phyloP scores from a whole-genome alignment of 1,139 yeast genomes.

The Nematodospora anomalae region DNA sequence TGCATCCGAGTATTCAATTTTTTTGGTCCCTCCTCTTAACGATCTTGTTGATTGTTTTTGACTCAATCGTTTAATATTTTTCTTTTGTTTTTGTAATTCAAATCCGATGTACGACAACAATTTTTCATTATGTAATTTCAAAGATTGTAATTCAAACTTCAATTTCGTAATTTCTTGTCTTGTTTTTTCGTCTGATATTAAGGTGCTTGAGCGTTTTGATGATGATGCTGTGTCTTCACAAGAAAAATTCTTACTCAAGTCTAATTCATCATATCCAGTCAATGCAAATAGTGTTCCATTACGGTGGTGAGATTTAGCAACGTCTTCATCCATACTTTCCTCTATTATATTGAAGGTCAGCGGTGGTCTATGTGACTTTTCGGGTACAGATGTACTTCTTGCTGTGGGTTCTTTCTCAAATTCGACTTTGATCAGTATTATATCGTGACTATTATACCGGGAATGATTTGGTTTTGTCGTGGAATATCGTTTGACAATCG shows the following conservation, averaged over 20 bases:
- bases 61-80: conserved; percentile 42
- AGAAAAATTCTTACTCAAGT: conserved; percentile 9
- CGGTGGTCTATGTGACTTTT: conserved; percentile 16
- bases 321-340: conserved; percentile 7
- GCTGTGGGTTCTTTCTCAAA: conserved; percentile 30
- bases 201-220: conserved; percentile 39
- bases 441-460: conserved; percentile 46
- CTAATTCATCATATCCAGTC: conserved; percentile 15
- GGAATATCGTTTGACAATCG: conserved; percentile 24
- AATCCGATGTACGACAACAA: conserved; percentile 58
- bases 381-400: conserved; percentile 36
- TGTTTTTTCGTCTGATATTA: conserved; percentile 34
- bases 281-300: conserved; percentile 15
- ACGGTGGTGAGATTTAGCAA: conserved; percentile 9
- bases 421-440: conserved; percentile 47
- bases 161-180: conserved; percentile 53
- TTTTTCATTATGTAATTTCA: conserved; percentile 56
- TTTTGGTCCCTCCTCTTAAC: conserved; percentile 14
- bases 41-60: conserved; percentile 32
- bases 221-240: conserved; percentile 19
- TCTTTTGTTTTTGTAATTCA: conserved; percentile 51
- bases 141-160: conserved; percentile 54
- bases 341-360: conserved; percentile 8
- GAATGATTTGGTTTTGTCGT: conserved; percentile 36
- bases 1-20: conserved; percentile 55